A percentile compares a stretch with the other conserved stretches of the same genome.
These are phyloP conservation scores for Pseudoscleropodium purum DNA, from an alignment of 225 moss, liverwort and hornwort genomes.

Conservation along the genomic window DNA sequence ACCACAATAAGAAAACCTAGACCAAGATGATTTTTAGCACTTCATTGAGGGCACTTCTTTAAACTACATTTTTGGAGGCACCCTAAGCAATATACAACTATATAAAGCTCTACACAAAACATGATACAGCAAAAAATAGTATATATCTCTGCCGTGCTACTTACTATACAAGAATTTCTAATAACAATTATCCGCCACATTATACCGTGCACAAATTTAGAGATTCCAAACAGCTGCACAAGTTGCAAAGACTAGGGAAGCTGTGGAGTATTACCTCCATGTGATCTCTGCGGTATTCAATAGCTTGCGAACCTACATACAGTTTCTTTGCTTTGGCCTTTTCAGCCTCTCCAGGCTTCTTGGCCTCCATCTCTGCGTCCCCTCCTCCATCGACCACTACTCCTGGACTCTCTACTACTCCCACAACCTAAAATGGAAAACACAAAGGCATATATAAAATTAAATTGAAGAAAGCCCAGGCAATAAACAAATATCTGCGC, in stretches of 20 bases:
- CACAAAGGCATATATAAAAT: neutral
- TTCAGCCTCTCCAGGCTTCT: conserved; percentile 40
- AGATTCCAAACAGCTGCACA: neutral
- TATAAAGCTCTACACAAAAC: neutral
- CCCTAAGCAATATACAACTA: neutral
- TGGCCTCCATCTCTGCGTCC: conserved; percentile 34
- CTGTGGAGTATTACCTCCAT: conserved; percentile 53
- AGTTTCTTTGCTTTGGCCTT: conserved; percentile 52
- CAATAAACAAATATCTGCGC: neutral
- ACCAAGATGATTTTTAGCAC: neutral
- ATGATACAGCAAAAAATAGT: neutral
- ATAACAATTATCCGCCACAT: neutral
- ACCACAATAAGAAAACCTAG: neutral
- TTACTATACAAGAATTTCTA: neutral
- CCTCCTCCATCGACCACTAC: conserved; percentile 36
- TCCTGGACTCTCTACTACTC: conserved; percentile 46
- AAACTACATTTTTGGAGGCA: neutral
- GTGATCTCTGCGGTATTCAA: conserved; percentile 72
- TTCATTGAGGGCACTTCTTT: neutral
- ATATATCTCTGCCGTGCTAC: neutral
- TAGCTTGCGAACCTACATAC: conserved; percentile 71
- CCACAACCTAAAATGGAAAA: conserved; percentile 46
- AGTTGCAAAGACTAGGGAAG: neutral
- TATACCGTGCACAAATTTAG: neutral
- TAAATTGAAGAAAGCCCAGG: neutral